Percentiles rank a stretch among this genome's conserved stretches.
phyloP scores from a whole-genome alignment of 176 grass and related monocot genomes.

The Oryza australiensis region DNA sequence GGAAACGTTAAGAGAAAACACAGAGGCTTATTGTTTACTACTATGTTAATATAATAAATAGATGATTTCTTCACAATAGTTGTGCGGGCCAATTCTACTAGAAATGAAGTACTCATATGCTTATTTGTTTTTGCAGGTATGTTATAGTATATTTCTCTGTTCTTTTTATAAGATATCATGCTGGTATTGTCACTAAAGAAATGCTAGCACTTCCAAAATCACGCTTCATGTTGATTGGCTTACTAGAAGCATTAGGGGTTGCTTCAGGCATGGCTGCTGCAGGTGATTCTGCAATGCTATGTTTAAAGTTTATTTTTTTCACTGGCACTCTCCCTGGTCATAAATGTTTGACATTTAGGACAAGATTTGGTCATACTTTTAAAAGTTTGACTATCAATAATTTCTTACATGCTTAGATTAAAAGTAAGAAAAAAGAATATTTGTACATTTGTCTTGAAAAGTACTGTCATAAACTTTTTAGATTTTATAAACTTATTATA shows the following conservation, averaged over 20 bases:
- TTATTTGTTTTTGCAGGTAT: constrained; percentile 52
- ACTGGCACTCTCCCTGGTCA: not conserved
- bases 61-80: not conserved
- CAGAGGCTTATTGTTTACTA: not conserved
- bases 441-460: no score
- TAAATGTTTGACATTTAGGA: no score
- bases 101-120: not conserved
- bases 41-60: not conserved
- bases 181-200: constrained; percentile 72
- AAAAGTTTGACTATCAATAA: no score
- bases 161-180: constrained; percentile 55
- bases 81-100: not conserved
- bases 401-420: no score
- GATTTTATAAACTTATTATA: no score
- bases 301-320: constrained; percentile 14
- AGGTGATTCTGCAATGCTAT: constrained; percentile 44
- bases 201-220: constrained; percentile 89
- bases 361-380: no score
- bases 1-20: not conserved
- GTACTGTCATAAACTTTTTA: no score
- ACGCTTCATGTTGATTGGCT: constrained; percentile 65
- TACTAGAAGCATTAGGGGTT: constrained; percentile 77
- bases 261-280: constrained; percentile 93
- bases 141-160: constrained; percentile 82
- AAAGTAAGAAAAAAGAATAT: no score